phyloP scores from a whole-genome alignment of 2,329 filamentous ascomycete species.

The Fusarium sp. region DNA sequence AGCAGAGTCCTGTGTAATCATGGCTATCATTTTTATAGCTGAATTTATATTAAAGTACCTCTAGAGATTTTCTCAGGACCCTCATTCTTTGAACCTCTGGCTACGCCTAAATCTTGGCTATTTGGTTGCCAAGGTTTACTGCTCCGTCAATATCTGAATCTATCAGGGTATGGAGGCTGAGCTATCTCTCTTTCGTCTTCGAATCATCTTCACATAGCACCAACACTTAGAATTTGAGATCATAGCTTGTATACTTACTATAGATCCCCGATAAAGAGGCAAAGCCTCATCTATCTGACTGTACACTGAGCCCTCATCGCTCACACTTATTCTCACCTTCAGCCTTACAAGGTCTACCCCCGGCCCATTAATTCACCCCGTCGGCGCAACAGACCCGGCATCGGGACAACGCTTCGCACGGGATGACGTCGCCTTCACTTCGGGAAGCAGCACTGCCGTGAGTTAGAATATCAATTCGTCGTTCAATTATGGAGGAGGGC shows the following conservation, averaged over 20 bases:
- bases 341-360: neutral
- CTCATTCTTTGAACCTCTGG: neutral
- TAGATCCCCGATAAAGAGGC: neutral
- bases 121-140: neutral
- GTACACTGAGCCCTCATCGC: neutral
- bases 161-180: neutral
- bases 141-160: neutral
- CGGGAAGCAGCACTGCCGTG: neutral
- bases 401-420: neutral
- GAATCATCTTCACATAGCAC: neutral
- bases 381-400: constrained; percentile 1
- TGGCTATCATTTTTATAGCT: neutral
- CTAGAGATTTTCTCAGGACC: neutral
- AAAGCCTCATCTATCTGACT: neutral
- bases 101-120: neutral
- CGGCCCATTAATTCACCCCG: neutral
- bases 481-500: neutral
- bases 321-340: neutral
- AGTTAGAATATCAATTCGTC: neutral
- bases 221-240: neutral
- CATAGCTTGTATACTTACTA: neutral
- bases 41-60: neutral
- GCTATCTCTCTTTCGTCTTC: neutral
- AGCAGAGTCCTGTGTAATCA: neutral
- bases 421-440: neutral